Conservation (phyloP, 2,329 filamentous ascomycete genomes). For the Penicillium sumatraense region DNA sequence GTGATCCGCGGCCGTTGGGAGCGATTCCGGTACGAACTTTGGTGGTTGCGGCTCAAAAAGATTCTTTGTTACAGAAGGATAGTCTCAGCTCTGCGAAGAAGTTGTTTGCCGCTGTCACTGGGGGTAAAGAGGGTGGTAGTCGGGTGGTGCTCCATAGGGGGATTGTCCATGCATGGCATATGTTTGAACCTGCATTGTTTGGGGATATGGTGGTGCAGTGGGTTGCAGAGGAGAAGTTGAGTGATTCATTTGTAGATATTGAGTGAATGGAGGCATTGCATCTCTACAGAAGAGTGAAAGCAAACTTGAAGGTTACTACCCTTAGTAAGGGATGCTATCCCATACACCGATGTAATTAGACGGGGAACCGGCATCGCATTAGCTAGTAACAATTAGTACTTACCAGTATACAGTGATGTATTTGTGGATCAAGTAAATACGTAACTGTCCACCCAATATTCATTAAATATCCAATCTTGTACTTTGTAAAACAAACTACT, state of each 20-base stretch:
- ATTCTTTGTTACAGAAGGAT: conserved; percentile 3
- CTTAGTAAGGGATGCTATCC: no score
- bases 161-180: conserved; percentile 14
- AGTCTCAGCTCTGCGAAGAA: background rate
- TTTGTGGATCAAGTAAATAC: background rate
- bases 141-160: conserved; percentile 10
- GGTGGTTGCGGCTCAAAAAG: conserved; percentile 6
- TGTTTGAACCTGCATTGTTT: conserved; percentile 6
- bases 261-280: background rate
- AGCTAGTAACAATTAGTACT: no score
- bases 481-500: no score
- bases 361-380: no score
- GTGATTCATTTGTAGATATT: conserved; percentile 7
- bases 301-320: no score
- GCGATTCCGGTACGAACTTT: conserved; percentile 6
- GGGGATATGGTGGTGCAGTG: conserved; percentile 4
- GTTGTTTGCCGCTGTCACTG: conserved; percentile 8
- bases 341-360: no score
- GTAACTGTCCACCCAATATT: no score
- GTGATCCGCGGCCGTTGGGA: conserved; percentile 4
- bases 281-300: no score
- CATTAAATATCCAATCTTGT: no score
- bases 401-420: no score
- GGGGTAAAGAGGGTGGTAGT: conserved; percentile 9
- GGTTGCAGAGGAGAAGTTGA: background rate